Evolutionary conservation across 805 yeast genomes (phyloP).

Genomic region (Metschnikowia kunwiensis): DNA sequence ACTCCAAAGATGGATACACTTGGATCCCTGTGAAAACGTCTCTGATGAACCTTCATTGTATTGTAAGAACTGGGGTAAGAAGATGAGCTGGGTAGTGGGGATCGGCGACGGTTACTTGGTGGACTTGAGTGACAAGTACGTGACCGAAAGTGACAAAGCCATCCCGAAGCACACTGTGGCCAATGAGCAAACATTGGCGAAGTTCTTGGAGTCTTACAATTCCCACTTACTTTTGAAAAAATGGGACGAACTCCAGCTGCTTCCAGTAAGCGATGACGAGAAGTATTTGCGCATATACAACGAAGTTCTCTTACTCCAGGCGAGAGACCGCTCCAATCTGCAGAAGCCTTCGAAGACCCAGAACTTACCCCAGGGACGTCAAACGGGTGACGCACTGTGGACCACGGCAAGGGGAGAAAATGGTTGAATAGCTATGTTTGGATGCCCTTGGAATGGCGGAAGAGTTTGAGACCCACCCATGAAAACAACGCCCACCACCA

Average conservation of each 20-base stretch:
- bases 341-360: constrained; percentile 26
- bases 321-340: constrained; percentile 9
- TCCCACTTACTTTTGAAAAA: constrained; percentile 9
- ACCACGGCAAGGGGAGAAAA: constrained; percentile 69
- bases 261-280: constrained; percentile 3
- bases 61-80: constrained; percentile 86
- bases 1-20: constrained; percentile 75
- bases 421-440: constrained; percentile 17
- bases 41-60: constrained; percentile 80
- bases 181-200: constrained; percentile 8
- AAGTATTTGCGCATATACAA: constrained; percentile 11
- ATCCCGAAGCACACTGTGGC: constrained; percentile 19
- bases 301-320: constrained; percentile 15
- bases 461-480: constrained; percentile 79
- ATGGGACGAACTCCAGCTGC: constrained; percentile 9
- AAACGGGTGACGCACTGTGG: constrained; percentile 79
- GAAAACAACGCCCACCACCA: constrained; percentile 70
- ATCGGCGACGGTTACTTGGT: constrained; percentile 55
- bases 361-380: constrained; percentile 47
- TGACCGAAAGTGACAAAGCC: constrained; percentile 34
- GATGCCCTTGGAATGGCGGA: constrained; percentile 73
- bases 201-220: constrained; percentile 8
- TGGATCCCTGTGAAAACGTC: constrained; percentile 84
- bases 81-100: constrained; percentile 85
- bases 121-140: constrained; percentile 72